Percentiles rank a stretch among this genome's conserved stretches.
Evolutionary conservation across 2,329 filamentous ascomycete genomes (phyloP).

Genomic region (Cladophialophora immunda): DNA sequence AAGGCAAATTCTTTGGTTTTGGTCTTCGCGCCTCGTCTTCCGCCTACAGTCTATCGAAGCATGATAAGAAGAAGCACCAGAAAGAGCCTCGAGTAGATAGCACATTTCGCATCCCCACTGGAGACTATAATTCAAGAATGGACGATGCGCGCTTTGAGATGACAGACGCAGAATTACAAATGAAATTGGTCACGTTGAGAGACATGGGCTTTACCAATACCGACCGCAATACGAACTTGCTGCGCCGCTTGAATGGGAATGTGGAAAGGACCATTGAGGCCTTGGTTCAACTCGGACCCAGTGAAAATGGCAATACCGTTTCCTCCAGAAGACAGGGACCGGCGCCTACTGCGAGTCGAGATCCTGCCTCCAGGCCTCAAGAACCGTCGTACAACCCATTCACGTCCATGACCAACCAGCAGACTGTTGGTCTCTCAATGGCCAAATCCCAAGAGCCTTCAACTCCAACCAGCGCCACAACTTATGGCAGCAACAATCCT

Average conservation of each 20-base stretch:
- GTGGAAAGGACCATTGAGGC: constrained; percentile 87
- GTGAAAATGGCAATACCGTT: constrained; percentile 15
- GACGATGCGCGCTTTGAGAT: constrained; percentile 33
- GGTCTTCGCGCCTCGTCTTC: constrained; percentile 74
- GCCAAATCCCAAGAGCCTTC: constrained; percentile 33
- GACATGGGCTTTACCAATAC: constrained; percentile 94
- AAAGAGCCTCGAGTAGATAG: constrained; percentile 42
- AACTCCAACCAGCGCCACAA: constrained; percentile 18
- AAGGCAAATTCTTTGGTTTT: constrained; percentile 68
- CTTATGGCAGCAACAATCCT: constrained; percentile 42
- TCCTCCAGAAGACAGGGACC: constrained; percentile 12
- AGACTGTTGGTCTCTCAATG: constrained; percentile 42
- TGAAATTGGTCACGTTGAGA: constrained; percentile 77
- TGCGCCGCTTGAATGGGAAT: constrained; percentile 85
- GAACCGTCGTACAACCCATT: constrained; percentile 37
- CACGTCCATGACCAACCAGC: constrained; percentile 28
- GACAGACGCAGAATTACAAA: constrained; percentile 64
- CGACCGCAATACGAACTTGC: constrained; percentile 78
- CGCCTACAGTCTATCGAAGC: constrained; percentile 67
- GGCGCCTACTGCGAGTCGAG: neutral
- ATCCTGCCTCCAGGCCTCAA: constrained; percentile 17
- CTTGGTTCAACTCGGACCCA: constrained; percentile 82
- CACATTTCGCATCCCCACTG: constrained; percentile 39
- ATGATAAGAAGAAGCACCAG: constrained; percentile 52
- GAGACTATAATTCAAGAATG: constrained; percentile 38